Conservation (phyloP, 345 rosid species). For the Geranium rotundifolium region DNA sequence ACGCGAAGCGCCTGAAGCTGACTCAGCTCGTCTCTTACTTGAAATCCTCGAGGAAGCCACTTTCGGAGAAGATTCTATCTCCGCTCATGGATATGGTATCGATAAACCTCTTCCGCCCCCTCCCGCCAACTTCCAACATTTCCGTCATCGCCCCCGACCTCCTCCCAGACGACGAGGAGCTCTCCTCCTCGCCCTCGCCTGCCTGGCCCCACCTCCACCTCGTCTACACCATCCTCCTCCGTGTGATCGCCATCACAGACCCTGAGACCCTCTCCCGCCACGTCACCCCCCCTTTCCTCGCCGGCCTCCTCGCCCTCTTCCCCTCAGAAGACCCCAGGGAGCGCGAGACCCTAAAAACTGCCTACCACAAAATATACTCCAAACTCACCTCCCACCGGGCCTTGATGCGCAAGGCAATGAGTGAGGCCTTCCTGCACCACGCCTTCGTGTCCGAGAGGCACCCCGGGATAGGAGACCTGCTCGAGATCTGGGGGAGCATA, state of each 20-base stretch:
- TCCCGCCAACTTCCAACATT: slow-evolving; percentile 27
- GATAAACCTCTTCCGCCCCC: slow-evolving; percentile 42
- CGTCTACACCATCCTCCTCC: slow-evolving; percentile 35
- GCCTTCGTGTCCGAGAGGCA: slow-evolving; percentile 42
- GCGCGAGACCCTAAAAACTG: slow-evolving; percentile 40
- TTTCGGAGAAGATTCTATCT: slow-evolving; percentile 18
- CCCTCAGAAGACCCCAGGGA: slow-evolving; percentile 57
- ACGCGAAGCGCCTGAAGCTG: slow-evolving; percentile 37
- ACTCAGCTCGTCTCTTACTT: slow-evolving; percentile 29
- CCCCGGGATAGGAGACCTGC: slow-evolving; percentile 38
- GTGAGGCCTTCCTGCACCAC: slow-evolving; percentile 32
- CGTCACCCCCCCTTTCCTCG: slow-evolving; percentile 30
- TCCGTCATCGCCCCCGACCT: slow-evolving; percentile 9
- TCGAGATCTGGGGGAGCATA: slow-evolving; percentile 60
- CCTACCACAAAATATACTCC: slow-evolving; percentile 43
- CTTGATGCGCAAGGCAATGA: slow-evolving; percentile 55
- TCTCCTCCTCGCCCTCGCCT: slow-evolving; percentile 17
- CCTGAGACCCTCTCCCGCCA: slow-evolving; percentile 28
- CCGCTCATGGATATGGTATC: slow-evolving; percentile 42
- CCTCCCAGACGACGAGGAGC: slow-evolving; percentile 34
- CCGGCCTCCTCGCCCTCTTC: slow-evolving; percentile 34
- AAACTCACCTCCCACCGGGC: slow-evolving; percentile 37
- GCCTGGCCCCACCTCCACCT: slow-evolving; percentile 47
- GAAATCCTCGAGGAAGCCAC: slow-evolving; percentile 20
- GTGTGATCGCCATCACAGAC: slow-evolving; percentile 24